Evolutionary conservation across 1,284 basidiomycete species (phyloP).

Genomic region (Anthracocystis panici-leucophaei): DNA sequence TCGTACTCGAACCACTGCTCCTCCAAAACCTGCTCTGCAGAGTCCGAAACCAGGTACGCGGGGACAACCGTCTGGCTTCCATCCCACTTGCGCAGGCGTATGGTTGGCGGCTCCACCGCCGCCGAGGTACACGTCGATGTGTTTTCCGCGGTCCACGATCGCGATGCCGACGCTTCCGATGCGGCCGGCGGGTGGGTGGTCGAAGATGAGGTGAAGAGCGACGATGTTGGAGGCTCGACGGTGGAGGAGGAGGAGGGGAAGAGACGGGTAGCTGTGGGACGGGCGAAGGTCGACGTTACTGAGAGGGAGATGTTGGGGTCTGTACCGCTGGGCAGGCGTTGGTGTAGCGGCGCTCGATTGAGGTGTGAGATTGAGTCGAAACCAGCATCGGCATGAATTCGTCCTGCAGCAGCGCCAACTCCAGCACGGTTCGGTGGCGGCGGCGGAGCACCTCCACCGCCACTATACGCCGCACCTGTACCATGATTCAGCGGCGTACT

Average conservation of each 20-base stretch:
- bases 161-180: neutral
- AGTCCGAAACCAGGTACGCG: slow-evolving; percentile 11
- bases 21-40: slow-evolving; percentile 8
- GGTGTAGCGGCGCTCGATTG: neutral
- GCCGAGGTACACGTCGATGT: neutral
- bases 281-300: neutral
- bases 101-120: neutral
- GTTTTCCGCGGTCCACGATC: neutral
- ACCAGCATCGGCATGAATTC: neutral
- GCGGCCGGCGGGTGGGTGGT: neutral
- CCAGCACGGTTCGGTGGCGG: neutral
- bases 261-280: slow-evolving; percentile 9
- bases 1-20: slow-evolving; percentile 27
- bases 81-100: slow-evolving; percentile 34
- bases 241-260: slow-evolving; percentile 1
- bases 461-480: neutral
- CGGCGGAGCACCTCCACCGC: neutral
- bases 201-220: neutral
- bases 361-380: slow-evolving; percentile 7
- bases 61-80: slow-evolving; percentile 15
- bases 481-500: slow-evolving; percentile 2
- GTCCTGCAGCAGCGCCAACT: neutral
- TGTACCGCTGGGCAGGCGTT: neutral
- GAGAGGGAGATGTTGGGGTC: slow-evolving; percentile 2
- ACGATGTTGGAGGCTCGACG: neutral